phyloP scores from a whole-genome alignment of 2,329 filamentous ascomycete genomes.

The Capronia coronata region DNA sequence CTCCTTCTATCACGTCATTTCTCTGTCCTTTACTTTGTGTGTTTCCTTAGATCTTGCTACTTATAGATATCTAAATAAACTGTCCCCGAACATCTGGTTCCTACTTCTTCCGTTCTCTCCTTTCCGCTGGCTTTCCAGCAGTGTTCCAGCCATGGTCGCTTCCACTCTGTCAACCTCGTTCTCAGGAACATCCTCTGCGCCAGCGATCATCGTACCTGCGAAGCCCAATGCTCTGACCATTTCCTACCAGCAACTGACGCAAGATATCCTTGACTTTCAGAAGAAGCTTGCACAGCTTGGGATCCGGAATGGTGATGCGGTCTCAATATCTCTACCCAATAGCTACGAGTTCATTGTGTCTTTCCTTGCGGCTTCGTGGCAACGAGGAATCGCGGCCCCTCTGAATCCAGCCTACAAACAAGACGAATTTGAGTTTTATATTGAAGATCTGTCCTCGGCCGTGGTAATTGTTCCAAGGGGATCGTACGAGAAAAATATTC shows the following conservation, averaged over 20 bases:
- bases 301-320: slow-evolving; percentile 60
- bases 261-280: slow-evolving; percentile 66
- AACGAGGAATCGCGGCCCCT: slow-evolving; percentile 76
- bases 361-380: slow-evolving; percentile 79
- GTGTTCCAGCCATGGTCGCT: slow-evolving; percentile 36
- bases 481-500: slow-evolving; percentile 58
- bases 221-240: slow-evolving; percentile 57
- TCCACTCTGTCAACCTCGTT: slow-evolving; percentile 55
- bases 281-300: slow-evolving; percentile 69
- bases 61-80: background rate
- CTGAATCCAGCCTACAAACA: slow-evolving; percentile 85
- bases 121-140: background rate
- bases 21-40: background rate
- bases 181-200: slow-evolving; percentile 44
- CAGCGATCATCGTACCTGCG: slow-evolving; percentile 68
- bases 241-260: slow-evolving; percentile 61
- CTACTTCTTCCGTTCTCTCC: background rate
- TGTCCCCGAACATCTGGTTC: background rate
- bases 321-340: slow-evolving; percentile 78
- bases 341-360: slow-evolving; percentile 83
- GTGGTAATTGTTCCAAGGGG: slow-evolving; percentile 70
- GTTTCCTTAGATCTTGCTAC: background rate
- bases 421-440: slow-evolving; percentile 86
- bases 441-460: slow-evolving; percentile 75
- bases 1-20: background rate